A percentile compares a stretch with the other conserved stretches of the same genome.
These are phyloP conservation scores for Candida manassasensis DNA, from an alignment of 805 yeast species.

Conservation along the genomic window DNA sequence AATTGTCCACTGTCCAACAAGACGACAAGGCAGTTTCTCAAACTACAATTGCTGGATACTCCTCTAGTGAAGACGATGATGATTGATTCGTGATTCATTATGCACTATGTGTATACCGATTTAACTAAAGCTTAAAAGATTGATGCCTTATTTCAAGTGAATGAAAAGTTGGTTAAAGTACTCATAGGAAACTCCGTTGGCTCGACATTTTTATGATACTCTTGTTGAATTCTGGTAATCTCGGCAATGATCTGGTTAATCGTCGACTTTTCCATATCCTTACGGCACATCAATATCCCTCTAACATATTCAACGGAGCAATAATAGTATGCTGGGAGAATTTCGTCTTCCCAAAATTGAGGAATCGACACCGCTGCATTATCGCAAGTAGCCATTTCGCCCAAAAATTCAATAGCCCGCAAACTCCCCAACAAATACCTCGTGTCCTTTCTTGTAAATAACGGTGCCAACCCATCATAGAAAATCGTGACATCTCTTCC, in stretches of 20 bases:
- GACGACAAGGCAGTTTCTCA: slow-evolving; percentile 1
- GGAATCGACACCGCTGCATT: slow-evolving; percentile 31
- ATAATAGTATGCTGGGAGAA: slow-evolving; percentile 66
- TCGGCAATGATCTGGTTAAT: slow-evolving; percentile 24
- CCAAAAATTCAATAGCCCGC: slow-evolving; percentile 37
- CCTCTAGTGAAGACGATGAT: slow-evolving; percentile 7
- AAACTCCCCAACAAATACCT: slow-evolving; percentile 35
- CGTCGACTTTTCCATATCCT: slow-evolving; percentile 33
- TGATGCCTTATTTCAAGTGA: too few species aligned
- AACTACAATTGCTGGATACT: slow-evolving; percentile 5
- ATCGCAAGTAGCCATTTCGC: slow-evolving; percentile 37
- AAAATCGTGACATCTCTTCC: slow-evolving; percentile 36
- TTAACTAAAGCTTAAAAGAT: too few species aligned
- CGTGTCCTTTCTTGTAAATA: slow-evolving; percentile 38
- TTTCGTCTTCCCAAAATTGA: slow-evolving; percentile 51
- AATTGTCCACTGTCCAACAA: slow-evolving; percentile 2
- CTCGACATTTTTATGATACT: slow-evolving; percentile 28
- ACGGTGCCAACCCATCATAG: slow-evolving; percentile 30
- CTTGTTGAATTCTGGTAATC: slow-evolving; percentile 25
- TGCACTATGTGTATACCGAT: too few species aligned
- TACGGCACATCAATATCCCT: slow-evolving; percentile 53
- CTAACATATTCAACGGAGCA: slow-evolving; percentile 69
- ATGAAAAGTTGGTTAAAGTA: slow-evolving; percentile 29
- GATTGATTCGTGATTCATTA: background rate
- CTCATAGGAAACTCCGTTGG: slow-evolving; percentile 28